Conservation (phyloP, 768 basidiomycete species). For the Trametes gibbosa region DNA sequence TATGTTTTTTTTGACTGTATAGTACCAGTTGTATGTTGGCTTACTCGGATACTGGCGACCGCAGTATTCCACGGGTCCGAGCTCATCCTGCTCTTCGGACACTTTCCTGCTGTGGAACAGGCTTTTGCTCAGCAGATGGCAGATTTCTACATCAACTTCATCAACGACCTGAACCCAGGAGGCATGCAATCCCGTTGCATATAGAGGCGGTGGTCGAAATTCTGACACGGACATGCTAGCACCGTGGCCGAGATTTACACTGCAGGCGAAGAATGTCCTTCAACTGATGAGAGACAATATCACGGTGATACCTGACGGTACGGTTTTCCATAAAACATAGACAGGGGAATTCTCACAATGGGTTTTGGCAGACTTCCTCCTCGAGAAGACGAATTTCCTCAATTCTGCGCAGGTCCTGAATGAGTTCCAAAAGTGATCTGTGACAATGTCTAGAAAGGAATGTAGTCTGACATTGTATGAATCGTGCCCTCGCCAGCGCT, state of each 20-base stretch:
- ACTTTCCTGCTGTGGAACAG: slow-evolving; percentile 42
- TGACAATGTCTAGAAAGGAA: no score
- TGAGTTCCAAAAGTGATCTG: slow-evolving; percentile 44
- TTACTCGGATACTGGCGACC: no score
- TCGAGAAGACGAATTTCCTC: slow-evolving; percentile 42
- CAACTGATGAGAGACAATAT: slow-evolving; percentile 53
- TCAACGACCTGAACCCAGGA: slow-evolving; percentile 55
- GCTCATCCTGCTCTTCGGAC: slow-evolving; percentile 47
- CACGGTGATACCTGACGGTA: slow-evolving; percentile 54
- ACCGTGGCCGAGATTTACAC: slow-evolving; percentile 45
- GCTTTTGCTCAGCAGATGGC: slow-evolving; percentile 47
- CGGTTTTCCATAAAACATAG: slow-evolving; percentile 3
- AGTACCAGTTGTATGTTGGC: no score
- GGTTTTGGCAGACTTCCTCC: slow-evolving; percentile 37
- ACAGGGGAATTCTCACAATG: background rate
- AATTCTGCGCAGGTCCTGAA: slow-evolving; percentile 39
- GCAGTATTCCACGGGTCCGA: slow-evolving; percentile 52
- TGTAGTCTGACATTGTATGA: no score
- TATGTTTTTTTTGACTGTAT: slow-evolving; percentile 20
- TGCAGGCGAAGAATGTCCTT: slow-evolving; percentile 37
- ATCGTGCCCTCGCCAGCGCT: no score
- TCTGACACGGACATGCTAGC: slow-evolving; percentile 27
- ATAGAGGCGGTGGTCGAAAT: no score
- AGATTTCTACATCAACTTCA: slow-evolving; percentile 56
- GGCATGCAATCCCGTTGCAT: slow-evolving; percentile 31